Base-by-base conservation (phyloP, 768 basidiomycete species). In the Pulveroboletus sp. region DNA sequence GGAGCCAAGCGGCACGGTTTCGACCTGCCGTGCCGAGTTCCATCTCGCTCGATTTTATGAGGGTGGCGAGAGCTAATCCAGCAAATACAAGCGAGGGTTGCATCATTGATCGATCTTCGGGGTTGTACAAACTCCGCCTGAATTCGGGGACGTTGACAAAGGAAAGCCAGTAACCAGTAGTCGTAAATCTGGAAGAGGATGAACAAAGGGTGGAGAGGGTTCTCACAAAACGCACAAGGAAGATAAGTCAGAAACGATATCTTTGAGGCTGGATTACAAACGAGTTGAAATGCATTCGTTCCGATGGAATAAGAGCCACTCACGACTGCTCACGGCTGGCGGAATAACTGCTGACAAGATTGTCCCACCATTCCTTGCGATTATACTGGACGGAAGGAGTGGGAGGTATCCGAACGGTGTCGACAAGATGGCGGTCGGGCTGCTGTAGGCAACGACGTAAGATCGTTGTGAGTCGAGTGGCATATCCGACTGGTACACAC, bases 71-170 rank as follows among this genome's bases (percentile, higher is more conserved):
- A 1, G 89, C 89, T 30, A 90, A 71, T 7, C 75, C 76, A 2
- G 87, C 76, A 28, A 82, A 74, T 40, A 90, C 75, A 50, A 91
- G 78, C 0, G 86, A 75, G 6, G 89, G 87, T 54, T 89, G 87
- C 53, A 89, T 79, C 13, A 66, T 67, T 18, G 73, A 61, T 13
- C 83, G 78, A 27, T 76, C 70, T n/a, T 74, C 73, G 2, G 79
- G 73, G 56, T 77, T 70, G 55, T 68, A 72, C 41, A 90, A 65
- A 48, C 71, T 75, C 44, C 73, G 71, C 52, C 80, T 64, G 57
- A 89, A 77, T 36, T 74, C 72, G 11, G 73, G 69, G 15, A 81
- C 63, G 60, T 86, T 80, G 56, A 90, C 72, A 63, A 89, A 88
- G 9, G 79, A 82, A 38, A 91, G 73, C 73, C 80, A 82, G 53